phyloP scores from a whole-genome alignment of 148 eudicot species.

The Arctostaphylos glauca region DNA sequence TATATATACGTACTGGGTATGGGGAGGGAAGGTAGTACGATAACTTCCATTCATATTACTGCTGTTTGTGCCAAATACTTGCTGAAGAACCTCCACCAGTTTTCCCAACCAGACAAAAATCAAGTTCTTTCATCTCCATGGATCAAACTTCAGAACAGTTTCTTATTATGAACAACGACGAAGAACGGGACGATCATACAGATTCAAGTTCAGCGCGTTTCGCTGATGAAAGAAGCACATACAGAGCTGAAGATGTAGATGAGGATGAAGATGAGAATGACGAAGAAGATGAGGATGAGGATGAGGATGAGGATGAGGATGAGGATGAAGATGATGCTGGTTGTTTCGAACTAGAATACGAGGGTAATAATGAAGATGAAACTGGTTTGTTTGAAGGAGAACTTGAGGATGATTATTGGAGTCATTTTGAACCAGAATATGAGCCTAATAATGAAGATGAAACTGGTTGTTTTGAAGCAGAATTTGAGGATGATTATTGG shows the following conservation, averaged over 20 bases:
- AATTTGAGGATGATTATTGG: no score
- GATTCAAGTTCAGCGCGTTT: background rate
- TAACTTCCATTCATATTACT: no score
- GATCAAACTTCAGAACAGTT: background rate
- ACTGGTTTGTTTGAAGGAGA: background rate
- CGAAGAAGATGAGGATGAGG: no score
- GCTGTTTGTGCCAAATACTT: no score
- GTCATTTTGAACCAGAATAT: background rate
- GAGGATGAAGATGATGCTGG: background rate
- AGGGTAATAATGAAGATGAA: background rate
- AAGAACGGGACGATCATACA: background rate
- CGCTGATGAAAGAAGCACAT: background rate
- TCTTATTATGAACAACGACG: background rate
- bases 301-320: background rate
- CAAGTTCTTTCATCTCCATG: background rate
- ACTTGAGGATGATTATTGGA: background rate
- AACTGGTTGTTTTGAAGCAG: background rate
- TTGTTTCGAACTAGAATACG: background rate
- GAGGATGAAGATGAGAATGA: no score
- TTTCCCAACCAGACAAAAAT: background rate
- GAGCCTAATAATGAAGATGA: background rate
- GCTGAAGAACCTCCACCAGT: no score
- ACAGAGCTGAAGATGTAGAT: no score
- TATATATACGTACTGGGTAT: no score
- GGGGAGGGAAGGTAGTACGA: no score